Evolutionary conservation across 495 filamentous ascomycete species (phyloP).

Genomic region (Annulohypoxylon bovei): DNA sequence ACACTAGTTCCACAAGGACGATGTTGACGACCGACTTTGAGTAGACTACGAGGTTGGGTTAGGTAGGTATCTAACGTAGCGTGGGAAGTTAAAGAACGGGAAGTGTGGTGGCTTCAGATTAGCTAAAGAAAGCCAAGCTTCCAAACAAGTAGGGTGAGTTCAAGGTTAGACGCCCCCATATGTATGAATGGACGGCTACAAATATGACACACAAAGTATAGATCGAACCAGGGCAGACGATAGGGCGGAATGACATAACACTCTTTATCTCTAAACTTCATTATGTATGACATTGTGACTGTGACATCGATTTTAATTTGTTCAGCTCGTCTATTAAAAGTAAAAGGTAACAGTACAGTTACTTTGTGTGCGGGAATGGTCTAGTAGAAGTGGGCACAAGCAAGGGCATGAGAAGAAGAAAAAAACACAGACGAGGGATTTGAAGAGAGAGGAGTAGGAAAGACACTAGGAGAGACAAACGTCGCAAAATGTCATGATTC

Average conservation of each 20-base stretch:
- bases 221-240: not conserved
- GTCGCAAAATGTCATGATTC: constrained; percentile 23
- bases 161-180: constrained; percentile 1
- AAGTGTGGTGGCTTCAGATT: constrained; percentile 5
- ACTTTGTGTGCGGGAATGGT: constrained; percentile 4
- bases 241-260: constrained; percentile 21
- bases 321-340: constrained; percentile 24
- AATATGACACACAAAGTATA: constrained; percentile 2
- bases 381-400: not conserved
- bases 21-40: not conserved
- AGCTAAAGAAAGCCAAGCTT: constrained; percentile 3
- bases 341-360: not conserved
- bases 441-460: not conserved
- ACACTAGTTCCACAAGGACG: not conserved
- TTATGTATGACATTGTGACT: constrained; percentile 13
- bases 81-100: constrained; percentile 10
- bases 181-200: constrained; percentile 8
- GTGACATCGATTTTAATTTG: constrained; percentile 11
- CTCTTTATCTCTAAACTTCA: constrained; percentile 7
- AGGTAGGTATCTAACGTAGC: not conserved
- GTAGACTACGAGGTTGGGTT: not conserved
- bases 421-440: constrained; percentile 9
- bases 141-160: not conserved
- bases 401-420: not conserved
- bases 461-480: constrained; percentile 3